Percentiles rank a stretch among this genome's conserved stretches.
Evolutionary conservation across 2,329 filamentous ascomycete species (phyloP).

Genomic region (Magnaporthiopsis rhizophila): DNA sequence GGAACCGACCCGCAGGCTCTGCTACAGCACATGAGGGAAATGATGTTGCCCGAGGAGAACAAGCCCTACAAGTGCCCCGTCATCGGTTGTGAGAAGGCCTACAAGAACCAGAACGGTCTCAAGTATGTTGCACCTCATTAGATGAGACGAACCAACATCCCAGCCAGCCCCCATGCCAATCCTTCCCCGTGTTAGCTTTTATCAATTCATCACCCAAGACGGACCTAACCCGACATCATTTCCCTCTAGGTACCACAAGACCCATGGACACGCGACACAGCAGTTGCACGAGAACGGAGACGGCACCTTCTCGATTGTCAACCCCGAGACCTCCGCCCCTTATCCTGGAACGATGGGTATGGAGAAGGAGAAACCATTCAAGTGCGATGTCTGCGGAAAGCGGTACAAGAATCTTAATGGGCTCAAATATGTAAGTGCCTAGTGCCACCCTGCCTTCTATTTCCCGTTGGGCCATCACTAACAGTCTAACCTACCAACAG

Average conservation of each 20-base stretch:
- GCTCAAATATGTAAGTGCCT: conserved; percentile 71
- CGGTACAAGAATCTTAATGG: conserved; percentile 99
- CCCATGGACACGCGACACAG: conserved; percentile 92
- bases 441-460: neutral
- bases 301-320: conserved; percentile 96
- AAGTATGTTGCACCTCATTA: conserved; percentile 57
- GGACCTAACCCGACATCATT: neutral
- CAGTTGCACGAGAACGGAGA: conserved; percentile 95
- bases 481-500: conserved; percentile 24
- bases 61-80: conserved; percentile 98
- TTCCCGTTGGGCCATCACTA: neutral
- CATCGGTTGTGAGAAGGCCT: conserved; percentile 97
- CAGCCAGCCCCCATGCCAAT: neutral
- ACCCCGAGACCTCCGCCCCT: conserved; percentile 86
- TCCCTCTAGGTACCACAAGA: conserved; percentile 53
- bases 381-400: conserved; percentile 94
- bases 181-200: neutral
- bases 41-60: conserved; percentile 76
- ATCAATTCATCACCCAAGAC: neutral
- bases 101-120: conserved; percentile 98
- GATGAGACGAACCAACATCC: neutral
- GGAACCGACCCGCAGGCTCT: conserved; percentile 61
- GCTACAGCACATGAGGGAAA: conserved; percentile 47
- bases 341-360: conserved; percentile 97
- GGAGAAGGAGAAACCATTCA: conserved; percentile 99